Evolutionary conservation across 371 early-diverging fungal species (phyloP), one percentile per base, ranked within the genome.

Genomic region (Zychaea mexicana): DNA sequence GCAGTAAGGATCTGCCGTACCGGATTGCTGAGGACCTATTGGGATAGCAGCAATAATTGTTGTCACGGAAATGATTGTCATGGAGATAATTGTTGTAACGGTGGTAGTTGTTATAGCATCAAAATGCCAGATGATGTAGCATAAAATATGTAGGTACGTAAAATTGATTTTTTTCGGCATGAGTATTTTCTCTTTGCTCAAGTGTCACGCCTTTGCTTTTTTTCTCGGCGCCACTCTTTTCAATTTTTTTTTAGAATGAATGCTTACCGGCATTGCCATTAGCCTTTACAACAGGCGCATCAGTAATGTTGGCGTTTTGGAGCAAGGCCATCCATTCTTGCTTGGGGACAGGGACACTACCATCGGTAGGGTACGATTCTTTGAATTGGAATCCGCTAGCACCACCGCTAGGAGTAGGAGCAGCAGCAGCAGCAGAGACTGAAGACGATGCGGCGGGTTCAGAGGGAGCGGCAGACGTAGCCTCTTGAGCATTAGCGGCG

Each of bases 321-420:
- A 82, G 61, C 36, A 76, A 57, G 17, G 66, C 73, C 59, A 82
- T 70, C 83, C 83, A 82, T 72, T 82, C 83, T 19, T 74, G 78
- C 61, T 79, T 79, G 15, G 83, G 76, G 10, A 71, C 69, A 52
- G 82, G 82, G 3, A 73, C 66, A 15, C 55, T 36, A n/a, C 71
- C 68, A 28, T 77, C 33, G 10, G 47, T 59, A 57, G 82, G 82
- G 42, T 67, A 81, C 7, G 68, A 73, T 55, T 76, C 75, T 32
- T 68, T 70, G 65, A 81, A 78, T 53, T 65, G 66, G 65, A 77
- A 76, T 1, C 55, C 55, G n/a, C 45, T 39, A 9, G 26, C 12
- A 57, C 10, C 6, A 21, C 38, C 57, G 26, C 22, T 12, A 33
- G 55, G 15, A n/a, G 55, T 19, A 54, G 64, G 27, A 7, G 60